phyloP scores from a whole-genome alignment of 2,329 filamentous ascomycete species.

The Colletotrichum gloeosporioides region DNA sequence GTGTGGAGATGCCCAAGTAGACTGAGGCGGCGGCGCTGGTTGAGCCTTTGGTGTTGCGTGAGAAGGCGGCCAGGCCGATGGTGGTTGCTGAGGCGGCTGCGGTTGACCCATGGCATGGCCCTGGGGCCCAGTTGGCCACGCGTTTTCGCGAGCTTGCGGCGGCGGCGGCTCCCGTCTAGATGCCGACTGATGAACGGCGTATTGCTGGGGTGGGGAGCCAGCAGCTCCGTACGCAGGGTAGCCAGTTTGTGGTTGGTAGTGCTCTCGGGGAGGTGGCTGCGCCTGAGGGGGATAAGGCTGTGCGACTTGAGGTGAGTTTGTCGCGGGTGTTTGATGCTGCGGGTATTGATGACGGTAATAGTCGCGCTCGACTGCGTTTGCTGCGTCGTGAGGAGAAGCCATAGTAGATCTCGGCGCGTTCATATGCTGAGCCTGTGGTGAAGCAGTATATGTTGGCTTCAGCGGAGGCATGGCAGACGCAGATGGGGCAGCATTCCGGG shows the following conservation, averaged over 20 bases:
- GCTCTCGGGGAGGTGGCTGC: conserved; percentile 35
- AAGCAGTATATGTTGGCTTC: conserved; percentile 57
- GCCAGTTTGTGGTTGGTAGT: conserved; percentile 49
- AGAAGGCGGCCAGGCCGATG: conserved; percentile 37
- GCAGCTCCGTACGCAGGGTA: conserved; percentile 47
- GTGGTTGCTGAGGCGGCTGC: conserved; percentile 33
- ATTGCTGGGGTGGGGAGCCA: conserved; percentile 62
- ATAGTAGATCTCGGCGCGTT: conserved; percentile 50
- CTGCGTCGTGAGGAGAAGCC: conserved; percentile 43
- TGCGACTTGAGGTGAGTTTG: conserved; percentile 52
- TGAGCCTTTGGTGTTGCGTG: conserved; percentile 35
- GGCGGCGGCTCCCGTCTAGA: conserved; percentile 48
- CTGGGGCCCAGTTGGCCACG: conserved; percentile 34
- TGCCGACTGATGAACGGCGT: conserved; percentile 51
- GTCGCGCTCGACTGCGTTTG: conserved; percentile 46
- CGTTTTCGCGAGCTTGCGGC: conserved; percentile 36
- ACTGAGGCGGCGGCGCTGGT: conserved; percentile 26
- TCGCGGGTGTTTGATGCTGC: conserved; percentile 38
- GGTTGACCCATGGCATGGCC: conserved; percentile 26
- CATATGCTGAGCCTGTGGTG: conserved; percentile 55
- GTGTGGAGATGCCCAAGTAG: conserved; percentile 44
- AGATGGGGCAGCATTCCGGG: conserved; percentile 40
- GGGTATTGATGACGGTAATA: conserved; percentile 51
- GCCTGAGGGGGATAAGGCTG: conserved; percentile 51
- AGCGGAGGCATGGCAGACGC: conserved; percentile 58